Percentiles rank a stretch among this genome's conserved stretches.
These are phyloP conservation scores for Neurospora sp. DNA, from an alignment of 495 filamentous ascomycete genomes.

Conservation along the genomic window DNA sequence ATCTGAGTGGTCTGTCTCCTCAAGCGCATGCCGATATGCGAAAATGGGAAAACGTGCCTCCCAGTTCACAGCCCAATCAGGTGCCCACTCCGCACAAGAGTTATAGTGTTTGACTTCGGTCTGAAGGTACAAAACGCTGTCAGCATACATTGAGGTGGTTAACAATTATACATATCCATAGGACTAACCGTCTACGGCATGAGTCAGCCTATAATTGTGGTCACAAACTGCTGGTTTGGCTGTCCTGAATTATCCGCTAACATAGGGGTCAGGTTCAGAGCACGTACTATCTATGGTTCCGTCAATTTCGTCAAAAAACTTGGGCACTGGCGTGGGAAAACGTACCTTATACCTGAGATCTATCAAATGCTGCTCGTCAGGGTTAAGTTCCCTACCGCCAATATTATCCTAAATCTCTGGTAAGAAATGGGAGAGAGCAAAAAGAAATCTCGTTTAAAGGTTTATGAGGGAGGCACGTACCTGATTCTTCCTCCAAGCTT, in stretches of 20 bases:
- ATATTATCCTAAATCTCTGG: no score
- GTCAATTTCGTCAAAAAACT: no score
- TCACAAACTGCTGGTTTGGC: neutral
- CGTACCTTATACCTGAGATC: neutral
- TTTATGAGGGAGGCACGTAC: no score
- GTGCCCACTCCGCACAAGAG: neutral
- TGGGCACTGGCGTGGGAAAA: neutral
- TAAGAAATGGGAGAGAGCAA: no score
- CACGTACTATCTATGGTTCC: neutral
- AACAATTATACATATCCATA: neutral
- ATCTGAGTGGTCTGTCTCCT: neutral
- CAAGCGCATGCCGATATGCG: neutral
- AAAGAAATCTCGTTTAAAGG: no score
- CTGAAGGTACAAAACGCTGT: neutral
- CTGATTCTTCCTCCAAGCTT: no score
- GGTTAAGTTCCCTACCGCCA: no score
- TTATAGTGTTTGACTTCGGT: neutral
- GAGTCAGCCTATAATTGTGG: neutral
- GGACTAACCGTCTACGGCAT: neutral
- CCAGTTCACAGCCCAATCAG: neutral
- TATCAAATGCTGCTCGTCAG: no score
- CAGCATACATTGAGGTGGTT: neutral
- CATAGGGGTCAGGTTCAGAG: neutral
- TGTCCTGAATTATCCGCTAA: neutral
- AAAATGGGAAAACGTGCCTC: neutral